Conservation (phyloP, 2,329 filamentous ascomycete species). For the Fusarium sp. region DNA sequence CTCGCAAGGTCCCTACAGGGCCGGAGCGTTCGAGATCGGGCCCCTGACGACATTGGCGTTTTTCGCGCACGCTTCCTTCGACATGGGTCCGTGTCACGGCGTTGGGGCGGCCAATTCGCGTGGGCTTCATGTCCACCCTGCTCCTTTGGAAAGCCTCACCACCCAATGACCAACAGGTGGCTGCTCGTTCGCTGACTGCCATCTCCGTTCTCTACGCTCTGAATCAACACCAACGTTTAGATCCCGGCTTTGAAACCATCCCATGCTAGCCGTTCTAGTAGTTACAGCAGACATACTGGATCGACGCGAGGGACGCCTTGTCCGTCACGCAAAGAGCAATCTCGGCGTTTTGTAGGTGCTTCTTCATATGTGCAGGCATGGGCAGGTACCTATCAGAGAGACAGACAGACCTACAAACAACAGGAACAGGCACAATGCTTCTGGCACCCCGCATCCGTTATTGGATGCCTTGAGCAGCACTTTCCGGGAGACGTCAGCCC, state of each 20-base stretch:
- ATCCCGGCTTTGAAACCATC: slow-evolving; percentile 39
- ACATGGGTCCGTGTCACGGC: slow-evolving; percentile 29
- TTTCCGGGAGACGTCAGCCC: slow-evolving; percentile 32
- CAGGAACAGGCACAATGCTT: neutral
- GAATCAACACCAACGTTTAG: slow-evolving; percentile 32
- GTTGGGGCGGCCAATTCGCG: slow-evolving; percentile 22
- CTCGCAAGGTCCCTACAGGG: slow-evolving; percentile 34
- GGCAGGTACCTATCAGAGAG: too few species aligned
- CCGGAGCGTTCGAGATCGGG: slow-evolving; percentile 41
- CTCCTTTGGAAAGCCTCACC: slow-evolving; percentile 7
- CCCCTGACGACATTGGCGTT: slow-evolving; percentile 42
- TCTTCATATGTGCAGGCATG: too few species aligned
- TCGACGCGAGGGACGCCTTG: slow-evolving; percentile 22
- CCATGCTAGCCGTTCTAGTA: slow-evolving; percentile 13
- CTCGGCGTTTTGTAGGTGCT: neutral
- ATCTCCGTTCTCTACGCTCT: slow-evolving; percentile 17
- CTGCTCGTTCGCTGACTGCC: slow-evolving; percentile 28
- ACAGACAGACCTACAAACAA: too few species aligned
- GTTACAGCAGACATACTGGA: slow-evolving; percentile 1
- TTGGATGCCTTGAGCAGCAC: too few species aligned
- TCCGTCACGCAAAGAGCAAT: slow-evolving; percentile 4
- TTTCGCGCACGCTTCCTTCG: slow-evolving; percentile 17
- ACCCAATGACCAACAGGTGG: slow-evolving; percentile 27
- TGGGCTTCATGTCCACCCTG: neutral
- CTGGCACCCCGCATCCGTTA: slow-evolving; percentile 23